These are phyloP conservation scores for Lipomyces mesembrius DNA, from an alignment of 805 yeast species.

Conservation along the genomic window DNA sequence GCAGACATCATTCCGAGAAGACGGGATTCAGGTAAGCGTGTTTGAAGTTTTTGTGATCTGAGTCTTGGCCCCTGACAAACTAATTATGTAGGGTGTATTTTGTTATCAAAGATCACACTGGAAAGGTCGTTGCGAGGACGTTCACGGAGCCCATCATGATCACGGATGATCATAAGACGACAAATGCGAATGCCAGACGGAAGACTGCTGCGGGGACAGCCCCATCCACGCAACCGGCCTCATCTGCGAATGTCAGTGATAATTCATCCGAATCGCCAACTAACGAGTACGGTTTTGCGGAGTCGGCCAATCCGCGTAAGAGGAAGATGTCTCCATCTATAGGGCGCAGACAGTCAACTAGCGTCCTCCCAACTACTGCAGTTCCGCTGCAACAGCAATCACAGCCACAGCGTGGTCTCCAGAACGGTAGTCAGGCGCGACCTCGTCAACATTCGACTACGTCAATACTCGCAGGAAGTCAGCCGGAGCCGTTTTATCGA, in stretches of 20 bases:
- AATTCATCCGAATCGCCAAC: constrained; percentile 32
- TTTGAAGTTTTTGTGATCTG: background rate
- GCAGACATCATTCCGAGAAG: constrained; percentile 92
- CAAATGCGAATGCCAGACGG: constrained; percentile 30
- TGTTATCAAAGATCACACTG: constrained; percentile 64
- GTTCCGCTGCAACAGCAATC: constrained; percentile 9
- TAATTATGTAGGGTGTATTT: constrained; percentile 39
- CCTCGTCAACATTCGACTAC: constrained; percentile 1
- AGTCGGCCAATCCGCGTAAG: constrained; percentile 30
- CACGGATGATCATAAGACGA: constrained; percentile 87
- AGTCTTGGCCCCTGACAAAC: background rate
- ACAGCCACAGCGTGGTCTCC: constrained; percentile 5
- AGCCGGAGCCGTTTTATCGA: constrained; percentile 10
- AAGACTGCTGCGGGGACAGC: constrained; percentile 10
- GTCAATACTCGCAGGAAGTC: background rate
- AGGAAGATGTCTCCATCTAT: constrained; percentile 26
- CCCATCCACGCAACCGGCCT: constrained; percentile 15
- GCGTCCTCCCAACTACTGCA: background rate
- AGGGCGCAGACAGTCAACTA: constrained; percentile 7
- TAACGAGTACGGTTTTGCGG: constrained; percentile 28
- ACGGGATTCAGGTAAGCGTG: constrained; percentile 69
- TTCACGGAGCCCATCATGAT: constrained; percentile 80
- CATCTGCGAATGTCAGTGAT: constrained; percentile 28
- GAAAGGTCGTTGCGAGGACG: constrained; percentile 70
- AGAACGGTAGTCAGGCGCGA: constrained; percentile 1